A percentile compares a stretch with the other conserved stretches of the same genome.
Evolutionary conservation across 75 land plant genomes (phyloP).

Genomic region (Picea glauca): DNA sequence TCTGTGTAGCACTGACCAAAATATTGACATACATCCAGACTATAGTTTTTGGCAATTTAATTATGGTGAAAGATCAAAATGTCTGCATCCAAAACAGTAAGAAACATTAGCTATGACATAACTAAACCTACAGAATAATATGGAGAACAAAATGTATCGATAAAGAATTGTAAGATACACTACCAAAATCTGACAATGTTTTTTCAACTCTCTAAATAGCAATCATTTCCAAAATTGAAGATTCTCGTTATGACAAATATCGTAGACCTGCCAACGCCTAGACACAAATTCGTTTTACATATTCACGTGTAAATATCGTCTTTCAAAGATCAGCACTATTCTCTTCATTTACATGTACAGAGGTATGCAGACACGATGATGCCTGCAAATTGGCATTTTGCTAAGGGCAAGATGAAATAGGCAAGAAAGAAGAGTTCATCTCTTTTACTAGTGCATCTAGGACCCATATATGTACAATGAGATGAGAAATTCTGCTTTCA

Average conservation of each 20-base stretch:
- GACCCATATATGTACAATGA: neutral
- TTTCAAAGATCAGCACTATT: neutral
- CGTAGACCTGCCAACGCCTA: neutral
- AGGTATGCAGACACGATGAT: neutral
- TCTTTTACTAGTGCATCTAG: conserved; percentile 7
- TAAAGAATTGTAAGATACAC: too few species aligned
- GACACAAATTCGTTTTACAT: neutral
- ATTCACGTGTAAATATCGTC: neutral
- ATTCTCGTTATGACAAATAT: neutral
- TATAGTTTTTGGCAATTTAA: too few species aligned
- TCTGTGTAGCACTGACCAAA: too few species aligned
- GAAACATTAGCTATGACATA: too few species aligned
- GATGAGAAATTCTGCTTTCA: neutral
- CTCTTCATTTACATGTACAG: conserved; percentile 4
- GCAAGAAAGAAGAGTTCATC: neutral
- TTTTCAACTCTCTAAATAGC: too few species aligned
- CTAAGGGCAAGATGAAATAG: neutral
- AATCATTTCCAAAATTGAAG: neutral
- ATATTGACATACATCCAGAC: too few species aligned
- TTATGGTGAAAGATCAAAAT: too few species aligned
- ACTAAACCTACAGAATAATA: too few species aligned
- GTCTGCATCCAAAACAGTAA: too few species aligned
- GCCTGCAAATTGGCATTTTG: neutral
- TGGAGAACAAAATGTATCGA: too few species aligned
- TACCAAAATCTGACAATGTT: too few species aligned